Evolutionary conservation across 2,329 filamentous ascomycete species (phyloP).

Genomic region (Fusarium sp.): DNA sequence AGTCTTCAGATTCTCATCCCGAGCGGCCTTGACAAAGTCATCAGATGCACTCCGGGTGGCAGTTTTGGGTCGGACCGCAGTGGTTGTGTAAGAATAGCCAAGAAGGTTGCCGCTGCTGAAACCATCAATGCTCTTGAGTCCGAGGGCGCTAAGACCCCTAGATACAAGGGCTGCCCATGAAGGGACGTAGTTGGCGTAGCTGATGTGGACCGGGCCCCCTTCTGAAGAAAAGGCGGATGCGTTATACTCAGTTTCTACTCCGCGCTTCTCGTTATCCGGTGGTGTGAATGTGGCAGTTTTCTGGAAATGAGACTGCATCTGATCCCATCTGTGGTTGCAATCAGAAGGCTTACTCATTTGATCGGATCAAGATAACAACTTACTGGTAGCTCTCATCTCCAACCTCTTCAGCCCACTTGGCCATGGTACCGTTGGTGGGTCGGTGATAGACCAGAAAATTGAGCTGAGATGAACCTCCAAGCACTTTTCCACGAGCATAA

Average conservation of each 20-base stretch:
- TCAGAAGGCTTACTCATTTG: neutral
- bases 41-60: slow-evolving; percentile 47
- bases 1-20: slow-evolving; percentile 45
- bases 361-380: accelerated
- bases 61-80: slow-evolving; percentile 36
- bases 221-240: slow-evolving; percentile 42
- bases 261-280: slow-evolving; percentile 36
- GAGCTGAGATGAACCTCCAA: slow-evolving; percentile 55
- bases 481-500: slow-evolving; percentile 54
- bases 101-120: slow-evolving; percentile 43
- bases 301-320: slow-evolving; percentile 48
- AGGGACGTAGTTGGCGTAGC: slow-evolving; percentile 46
- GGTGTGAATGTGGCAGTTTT: slow-evolving; percentile 46
- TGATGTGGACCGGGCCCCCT: slow-evolving; percentile 46
- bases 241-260: slow-evolving; percentile 43
- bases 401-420: slow-evolving; percentile 47
- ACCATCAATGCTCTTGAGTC: slow-evolving; percentile 41
- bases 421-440: slow-evolving; percentile 49
- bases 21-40: slow-evolving; percentile 46
- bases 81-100: slow-evolving; percentile 44
- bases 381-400: slow-evolving; percentile 48
- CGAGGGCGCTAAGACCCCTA: slow-evolving; percentile 46
- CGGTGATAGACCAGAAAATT: slow-evolving; percentile 54
- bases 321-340: slow-evolving; percentile 21
- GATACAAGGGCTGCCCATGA: slow-evolving; percentile 38